Percentiles rank a stretch among this genome's conserved stretches.
These are phyloP conservation scores for Saccharomycopsis crataegensis DNA, from an alignment of 1,139 yeast genomes.

Conservation along the genomic window DNA sequence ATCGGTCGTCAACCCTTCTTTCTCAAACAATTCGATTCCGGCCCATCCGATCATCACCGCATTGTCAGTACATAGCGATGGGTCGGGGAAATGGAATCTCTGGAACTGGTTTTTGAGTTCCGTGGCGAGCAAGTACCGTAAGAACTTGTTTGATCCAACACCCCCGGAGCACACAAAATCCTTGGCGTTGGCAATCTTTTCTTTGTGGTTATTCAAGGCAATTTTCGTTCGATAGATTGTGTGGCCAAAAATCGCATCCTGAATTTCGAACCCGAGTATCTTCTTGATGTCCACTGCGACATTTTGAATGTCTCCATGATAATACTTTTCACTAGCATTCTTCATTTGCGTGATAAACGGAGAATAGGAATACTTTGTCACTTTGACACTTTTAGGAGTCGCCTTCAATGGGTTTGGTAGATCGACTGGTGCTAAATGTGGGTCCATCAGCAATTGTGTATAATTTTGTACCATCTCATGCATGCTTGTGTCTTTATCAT, in stretches of 20 bases:
- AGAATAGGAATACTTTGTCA: conserved; percentile 66
- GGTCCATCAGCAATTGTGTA: conserved; percentile 23
- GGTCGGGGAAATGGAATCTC: conserved; percentile 57
- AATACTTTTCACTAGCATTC: conserved; percentile 25
- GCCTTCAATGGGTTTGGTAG: conserved; percentile 50
- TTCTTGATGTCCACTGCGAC: conserved; percentile 25
- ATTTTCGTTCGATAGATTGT: conserved; percentile 55
- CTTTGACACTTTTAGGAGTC: conserved; percentile 37
- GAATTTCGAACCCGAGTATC: conserved; percentile 55
- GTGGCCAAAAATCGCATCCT: conserved; percentile 64
- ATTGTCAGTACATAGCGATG: conserved; percentile 81
- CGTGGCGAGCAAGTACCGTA: conserved; percentile 44
- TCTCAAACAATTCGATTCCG: conserved; percentile 77
- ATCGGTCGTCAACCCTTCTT: conserved; percentile 38
- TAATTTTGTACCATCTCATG: conserved; percentile 18
- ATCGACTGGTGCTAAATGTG: conserved; percentile 19
- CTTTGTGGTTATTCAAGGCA: conserved; percentile 30
- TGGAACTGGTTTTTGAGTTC: conserved; percentile 29
- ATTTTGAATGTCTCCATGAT: conserved; percentile 11
- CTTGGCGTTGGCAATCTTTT: conserved; percentile 38
- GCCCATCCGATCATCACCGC: conserved; percentile 98
- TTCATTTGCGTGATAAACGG: conserved; percentile 59
- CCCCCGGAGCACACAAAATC: conserved; percentile 89
- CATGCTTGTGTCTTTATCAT: not conserved
- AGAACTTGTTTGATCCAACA: conserved; percentile 67